Evolutionary conservation across 2,329 filamentous ascomycete species (phyloP).

Genomic region (Pseudogymnoascus destructans): DNA sequence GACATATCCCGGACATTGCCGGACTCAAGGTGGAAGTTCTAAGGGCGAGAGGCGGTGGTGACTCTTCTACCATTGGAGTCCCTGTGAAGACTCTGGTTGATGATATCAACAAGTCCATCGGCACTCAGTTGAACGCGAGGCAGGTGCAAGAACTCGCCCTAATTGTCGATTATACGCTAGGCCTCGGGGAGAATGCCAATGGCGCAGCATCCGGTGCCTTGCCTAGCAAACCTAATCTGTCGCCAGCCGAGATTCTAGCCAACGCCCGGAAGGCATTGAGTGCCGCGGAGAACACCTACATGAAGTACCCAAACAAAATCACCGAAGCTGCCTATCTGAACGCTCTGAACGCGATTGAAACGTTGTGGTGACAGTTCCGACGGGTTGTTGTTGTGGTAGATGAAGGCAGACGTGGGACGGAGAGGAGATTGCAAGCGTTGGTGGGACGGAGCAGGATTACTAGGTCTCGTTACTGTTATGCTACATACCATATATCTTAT

Average conservation of each 20-base stretch:
- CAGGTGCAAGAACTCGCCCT: background rate
- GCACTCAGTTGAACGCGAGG: background rate
- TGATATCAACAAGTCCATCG: background rate
- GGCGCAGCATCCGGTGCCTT: accelerated
- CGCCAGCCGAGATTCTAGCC: background rate
- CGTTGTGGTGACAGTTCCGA: background rate
- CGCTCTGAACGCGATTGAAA: background rate
- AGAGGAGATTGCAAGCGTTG: background rate
- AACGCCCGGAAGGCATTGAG: background rate
- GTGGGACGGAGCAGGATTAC: background rate
- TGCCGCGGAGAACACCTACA: background rate
- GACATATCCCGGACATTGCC: background rate
- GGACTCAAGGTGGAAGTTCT: background rate
- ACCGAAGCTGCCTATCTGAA: background rate
- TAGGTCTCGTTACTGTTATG: background rate
- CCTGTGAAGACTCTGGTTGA: background rate
- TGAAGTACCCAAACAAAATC: background rate
- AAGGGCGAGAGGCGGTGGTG: background rate
- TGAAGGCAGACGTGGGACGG: background rate
- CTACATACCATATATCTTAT: background rate
- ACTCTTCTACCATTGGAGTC: background rate
- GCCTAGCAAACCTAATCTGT: background rate
- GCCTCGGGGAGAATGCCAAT: background rate
- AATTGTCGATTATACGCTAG: background rate
- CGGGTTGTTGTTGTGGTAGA: background rate